A percentile compares a stretch with the other conserved stretches of the same genome.
These are phyloP conservation scores for Penicillium sp. DNA, from an alignment of 2,329 filamentous ascomycete genomes.

Conservation along the genomic window DNA sequence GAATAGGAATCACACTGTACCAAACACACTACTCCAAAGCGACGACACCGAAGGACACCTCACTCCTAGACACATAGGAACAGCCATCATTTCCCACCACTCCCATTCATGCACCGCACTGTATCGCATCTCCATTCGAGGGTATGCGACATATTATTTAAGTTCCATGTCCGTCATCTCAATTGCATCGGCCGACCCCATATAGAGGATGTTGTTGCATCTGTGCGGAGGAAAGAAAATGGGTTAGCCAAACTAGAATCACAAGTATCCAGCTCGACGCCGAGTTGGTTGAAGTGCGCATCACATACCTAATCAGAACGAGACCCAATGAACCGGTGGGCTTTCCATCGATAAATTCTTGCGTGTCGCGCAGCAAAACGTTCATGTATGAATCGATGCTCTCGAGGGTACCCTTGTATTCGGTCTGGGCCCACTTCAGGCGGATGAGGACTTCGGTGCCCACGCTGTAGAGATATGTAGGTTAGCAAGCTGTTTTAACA, in stretches of 20 bases:
- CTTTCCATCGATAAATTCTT: conserved; percentile 90
- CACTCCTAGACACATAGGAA: neutral
- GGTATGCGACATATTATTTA: conserved; percentile 24
- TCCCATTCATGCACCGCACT: neutral
- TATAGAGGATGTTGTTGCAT: conserved; percentile 98
- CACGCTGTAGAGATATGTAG: conserved; percentile 56
- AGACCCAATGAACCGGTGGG: conserved; percentile 81
- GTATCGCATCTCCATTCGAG: neutral
- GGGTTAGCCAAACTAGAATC: conserved; percentile 6
- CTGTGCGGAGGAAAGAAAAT: conserved; percentile 45
- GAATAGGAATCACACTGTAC: neutral
- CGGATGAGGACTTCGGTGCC: conserved; percentile 88
- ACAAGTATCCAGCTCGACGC: neutral
- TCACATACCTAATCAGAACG: conserved; percentile 78
- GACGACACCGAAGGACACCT: neutral
- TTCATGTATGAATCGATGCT: conserved; percentile 99
- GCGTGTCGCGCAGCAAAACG: conserved; percentile 83
- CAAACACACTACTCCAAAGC: neutral
- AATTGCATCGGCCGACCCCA: conserved; percentile 59
- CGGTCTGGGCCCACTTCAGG: conserved; percentile 96
- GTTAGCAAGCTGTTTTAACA: neutral
- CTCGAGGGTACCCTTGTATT: conserved; percentile 92
- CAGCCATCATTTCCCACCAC: neutral
- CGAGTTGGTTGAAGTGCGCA: neutral
- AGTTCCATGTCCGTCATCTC: conserved; percentile 48